These are phyloP conservation scores for Annulohypoxylon maeteangense DNA, from an alignment of 495 filamentous ascomycete genomes.

Conservation along the genomic window DNA sequence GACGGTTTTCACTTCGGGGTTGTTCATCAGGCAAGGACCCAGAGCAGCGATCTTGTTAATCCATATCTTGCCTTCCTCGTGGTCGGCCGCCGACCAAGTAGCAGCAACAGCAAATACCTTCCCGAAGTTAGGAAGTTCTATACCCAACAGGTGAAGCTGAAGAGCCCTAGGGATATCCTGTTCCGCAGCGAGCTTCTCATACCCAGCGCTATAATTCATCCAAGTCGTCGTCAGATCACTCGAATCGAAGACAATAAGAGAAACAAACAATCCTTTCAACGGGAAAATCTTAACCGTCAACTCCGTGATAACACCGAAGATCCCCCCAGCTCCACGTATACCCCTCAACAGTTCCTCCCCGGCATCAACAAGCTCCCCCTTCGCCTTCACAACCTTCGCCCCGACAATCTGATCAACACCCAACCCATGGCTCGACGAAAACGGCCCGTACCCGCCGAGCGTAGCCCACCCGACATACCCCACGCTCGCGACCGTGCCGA, in stretches of 20 bases:
- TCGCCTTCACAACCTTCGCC: conserved; percentile 1
- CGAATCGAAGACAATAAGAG: conserved; percentile 6
- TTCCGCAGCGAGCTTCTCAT: conserved; percentile 2
- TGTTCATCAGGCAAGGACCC: conserved; percentile 1
- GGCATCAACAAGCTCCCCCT: not conserved
- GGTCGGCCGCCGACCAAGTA: not conserved
- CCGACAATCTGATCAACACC: not conserved
- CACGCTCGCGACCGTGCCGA: not conserved
- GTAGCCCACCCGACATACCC: conserved; percentile 3
- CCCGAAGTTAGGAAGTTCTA: conserved; percentile 3
- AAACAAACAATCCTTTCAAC: not conserved
- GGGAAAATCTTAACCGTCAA: conserved; percentile 2
- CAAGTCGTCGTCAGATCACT: conserved; percentile 1
- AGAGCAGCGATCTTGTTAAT: conserved; percentile 2
- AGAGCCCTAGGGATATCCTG: not conserved
- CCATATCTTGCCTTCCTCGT: conserved; percentile 2
- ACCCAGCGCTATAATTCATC: not conserved
- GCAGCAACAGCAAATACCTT: not conserved
- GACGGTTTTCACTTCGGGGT: not conserved
- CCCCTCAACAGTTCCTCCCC: not conserved
- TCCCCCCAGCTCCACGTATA: not conserved
- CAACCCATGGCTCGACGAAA: conserved; percentile 1
- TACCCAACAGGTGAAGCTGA: not conserved
- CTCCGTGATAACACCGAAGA: conserved; percentile 3
- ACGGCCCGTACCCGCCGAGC: conserved; percentile 6